Percentiles rank a stretch among this genome's conserved stretches.
Conservation (phyloP, 2,329 filamentous ascomycete species). For the Ramularia collo-cygni region DNA sequence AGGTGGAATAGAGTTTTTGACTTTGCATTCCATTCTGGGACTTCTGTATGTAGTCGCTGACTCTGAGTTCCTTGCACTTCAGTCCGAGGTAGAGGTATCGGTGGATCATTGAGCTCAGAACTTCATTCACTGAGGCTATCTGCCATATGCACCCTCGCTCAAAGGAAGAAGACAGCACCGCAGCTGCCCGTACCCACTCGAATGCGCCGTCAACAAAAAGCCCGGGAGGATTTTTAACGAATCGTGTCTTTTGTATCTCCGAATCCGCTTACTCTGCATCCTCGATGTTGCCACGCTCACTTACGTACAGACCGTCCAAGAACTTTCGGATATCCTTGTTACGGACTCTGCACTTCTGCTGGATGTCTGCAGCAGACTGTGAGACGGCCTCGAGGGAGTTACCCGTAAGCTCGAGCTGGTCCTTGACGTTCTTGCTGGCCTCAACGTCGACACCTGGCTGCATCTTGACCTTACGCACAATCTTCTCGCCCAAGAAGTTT, state of each 20-base stretch:
- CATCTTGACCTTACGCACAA: constrained; percentile 87
- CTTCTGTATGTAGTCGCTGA: too few species aligned
- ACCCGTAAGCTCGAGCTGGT: constrained; percentile 86
- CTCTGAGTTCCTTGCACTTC: too few species aligned
- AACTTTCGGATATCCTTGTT: constrained; percentile 99
- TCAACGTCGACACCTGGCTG: constrained; percentile 83
- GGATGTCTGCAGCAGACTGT: constrained; percentile 97
- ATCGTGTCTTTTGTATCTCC: constrained; percentile 1
- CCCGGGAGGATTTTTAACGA: neutral
- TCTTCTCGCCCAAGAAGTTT: constrained; percentile 99
- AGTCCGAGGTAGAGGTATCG: too few species aligned
- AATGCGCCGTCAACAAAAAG: neutral
- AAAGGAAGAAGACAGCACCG: constrained; percentile 4
- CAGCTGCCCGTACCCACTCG: constrained; percentile 6
- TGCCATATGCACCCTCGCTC: constrained; percentile 5
- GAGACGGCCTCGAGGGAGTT: constrained; percentile 98
- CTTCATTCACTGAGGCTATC: constrained; percentile 11
- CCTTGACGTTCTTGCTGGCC: constrained; percentile 89
- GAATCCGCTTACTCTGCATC: constrained; percentile 2
- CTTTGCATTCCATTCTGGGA: too few species aligned
- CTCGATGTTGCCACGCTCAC: constrained; percentile 90
- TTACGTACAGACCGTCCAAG: constrained; percentile 99
- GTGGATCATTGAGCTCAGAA: constrained; percentile 9
- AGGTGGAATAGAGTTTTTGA: too few species aligned
- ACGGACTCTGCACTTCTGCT: constrained; percentile 98